Conservation (phyloP, 1,284 basidiomycete species). For the Kalmanozyma brasiliensis region DNA sequence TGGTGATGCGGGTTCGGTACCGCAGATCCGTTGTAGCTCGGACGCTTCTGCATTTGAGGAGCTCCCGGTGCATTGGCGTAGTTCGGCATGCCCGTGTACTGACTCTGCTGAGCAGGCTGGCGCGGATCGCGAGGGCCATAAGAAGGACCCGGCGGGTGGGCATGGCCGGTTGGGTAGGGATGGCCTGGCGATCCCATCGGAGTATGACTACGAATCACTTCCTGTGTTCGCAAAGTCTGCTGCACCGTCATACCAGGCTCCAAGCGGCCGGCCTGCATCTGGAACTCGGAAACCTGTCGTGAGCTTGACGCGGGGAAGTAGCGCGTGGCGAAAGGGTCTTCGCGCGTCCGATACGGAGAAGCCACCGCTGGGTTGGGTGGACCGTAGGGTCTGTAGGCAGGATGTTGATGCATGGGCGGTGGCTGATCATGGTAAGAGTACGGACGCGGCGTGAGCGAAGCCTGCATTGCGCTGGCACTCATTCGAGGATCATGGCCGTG, state of each 20-base stretch:
- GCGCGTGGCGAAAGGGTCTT: conserved; percentile 57
- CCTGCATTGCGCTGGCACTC: conserved; percentile 26
- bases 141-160: conserved; percentile 32
- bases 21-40: conserved; percentile 14
- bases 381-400: conserved; percentile 22
- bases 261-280: conserved; percentile 45
- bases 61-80: conserved; percentile 23
- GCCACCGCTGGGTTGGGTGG: conserved; percentile 16
- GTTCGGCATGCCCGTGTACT: conserved; percentile 18
- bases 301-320: conserved; percentile 61
- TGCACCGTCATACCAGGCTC: conserved; percentile 65
- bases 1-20: conserved; percentile 24
- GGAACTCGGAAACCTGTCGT: conserved; percentile 61
- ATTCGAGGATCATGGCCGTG: conserved; percentile 42
- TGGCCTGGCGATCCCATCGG: conserved; percentile 15
- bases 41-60: conserved; percentile 29
- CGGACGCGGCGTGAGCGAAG: conserved; percentile 40
- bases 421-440: conserved; percentile 55
- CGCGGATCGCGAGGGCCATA: conserved; percentile 47
- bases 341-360: conserved; percentile 32
- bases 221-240: conserved; percentile 54
- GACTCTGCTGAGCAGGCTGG: conserved; percentile 18
- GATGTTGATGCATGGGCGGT: conserved; percentile 34
- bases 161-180: conserved; percentile 13
- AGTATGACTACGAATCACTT: conserved; percentile 32